Conservation (phyloP, 225 moss, liverwort and hornwort genomes). For the Thuidium tamariscinum region DNA sequence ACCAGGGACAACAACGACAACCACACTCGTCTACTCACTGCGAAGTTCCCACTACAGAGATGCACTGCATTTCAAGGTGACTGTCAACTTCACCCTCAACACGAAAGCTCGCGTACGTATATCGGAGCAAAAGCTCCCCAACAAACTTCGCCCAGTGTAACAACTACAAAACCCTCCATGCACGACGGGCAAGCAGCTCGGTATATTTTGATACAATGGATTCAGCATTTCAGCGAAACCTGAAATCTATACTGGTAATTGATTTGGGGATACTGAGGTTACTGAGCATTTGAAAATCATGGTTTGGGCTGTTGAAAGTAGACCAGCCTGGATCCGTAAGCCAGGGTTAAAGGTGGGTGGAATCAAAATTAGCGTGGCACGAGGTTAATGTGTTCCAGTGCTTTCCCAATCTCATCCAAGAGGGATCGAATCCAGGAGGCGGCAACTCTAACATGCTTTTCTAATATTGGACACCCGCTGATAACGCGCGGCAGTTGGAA, state of each 20-base stretch:
- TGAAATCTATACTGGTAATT: background rate
- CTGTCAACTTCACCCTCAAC: too few relatives aligned
- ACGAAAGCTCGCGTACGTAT: background rate
- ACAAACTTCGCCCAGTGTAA: background rate
- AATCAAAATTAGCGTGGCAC: background rate
- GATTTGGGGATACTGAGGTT: background rate
- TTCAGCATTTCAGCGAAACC: background rate
- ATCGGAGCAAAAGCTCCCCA: background rate
- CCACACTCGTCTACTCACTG: background rate
- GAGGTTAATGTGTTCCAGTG: background rate
- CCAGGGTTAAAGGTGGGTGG: background rate
- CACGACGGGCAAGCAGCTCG: background rate
- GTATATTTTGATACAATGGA: background rate
- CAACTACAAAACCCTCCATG: background rate
- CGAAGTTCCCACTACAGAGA: background rate
- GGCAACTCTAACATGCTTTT: background rate
- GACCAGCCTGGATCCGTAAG: background rate
- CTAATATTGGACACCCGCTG: background rate
- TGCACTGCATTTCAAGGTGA: background rate
- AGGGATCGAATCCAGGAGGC: background rate
- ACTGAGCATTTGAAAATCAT: background rate
- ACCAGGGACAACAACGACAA: background rate
- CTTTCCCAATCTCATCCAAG: background rate
- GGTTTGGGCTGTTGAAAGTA: background rate
- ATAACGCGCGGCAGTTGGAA: background rate